Evolutionary conservation across 2,329 filamentous ascomycete genomes (phyloP).

Genomic region (Ophiostoma australiae): DNA sequence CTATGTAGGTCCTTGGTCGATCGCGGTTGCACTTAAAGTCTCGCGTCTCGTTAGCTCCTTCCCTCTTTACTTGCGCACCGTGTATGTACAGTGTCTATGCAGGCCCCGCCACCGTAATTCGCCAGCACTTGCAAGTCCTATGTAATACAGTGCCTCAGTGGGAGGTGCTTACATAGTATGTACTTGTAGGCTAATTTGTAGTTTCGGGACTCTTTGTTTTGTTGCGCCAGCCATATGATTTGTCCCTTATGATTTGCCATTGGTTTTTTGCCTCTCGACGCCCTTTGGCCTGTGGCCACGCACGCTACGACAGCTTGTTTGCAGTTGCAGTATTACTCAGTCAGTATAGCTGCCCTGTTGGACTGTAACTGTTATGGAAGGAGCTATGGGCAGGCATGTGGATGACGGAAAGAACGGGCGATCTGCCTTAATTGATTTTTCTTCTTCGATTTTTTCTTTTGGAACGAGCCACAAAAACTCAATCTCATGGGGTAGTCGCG

Average conservation of each 20-base stretch:
- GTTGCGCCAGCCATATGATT: slow-evolving; percentile 12
- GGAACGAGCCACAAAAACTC: neutral
- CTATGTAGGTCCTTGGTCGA: slow-evolving; percentile 22
- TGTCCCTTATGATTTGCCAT: neutral
- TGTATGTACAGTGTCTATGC: neutral
- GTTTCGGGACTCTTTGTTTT: neutral
- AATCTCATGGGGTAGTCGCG: slow-evolving; percentile 8
- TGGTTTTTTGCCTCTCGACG: neutral
- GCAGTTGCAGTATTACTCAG: neutral
- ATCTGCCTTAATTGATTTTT: neutral
- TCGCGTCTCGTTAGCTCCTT: slow-evolving; percentile 24
- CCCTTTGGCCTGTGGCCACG: neutral
- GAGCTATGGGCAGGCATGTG: neutral
- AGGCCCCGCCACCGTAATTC: neutral
- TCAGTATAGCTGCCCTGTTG: neutral
- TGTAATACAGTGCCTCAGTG: neutral
- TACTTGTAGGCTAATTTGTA: neutral
- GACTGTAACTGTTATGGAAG: neutral
- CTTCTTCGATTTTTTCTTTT: neutral
- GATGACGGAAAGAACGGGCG: slow-evolving; percentile 7
- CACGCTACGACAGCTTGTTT: neutral
- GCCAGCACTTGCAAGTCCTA: neutral
- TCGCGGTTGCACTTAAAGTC: slow-evolving; percentile 28
- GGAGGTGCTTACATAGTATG: neutral
- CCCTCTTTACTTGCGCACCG: neutral